These are phyloP conservation scores for Spizellomyces sp. DNA, from an alignment of 192 early-diverging fungal species.

Conservation along the genomic window DNA sequence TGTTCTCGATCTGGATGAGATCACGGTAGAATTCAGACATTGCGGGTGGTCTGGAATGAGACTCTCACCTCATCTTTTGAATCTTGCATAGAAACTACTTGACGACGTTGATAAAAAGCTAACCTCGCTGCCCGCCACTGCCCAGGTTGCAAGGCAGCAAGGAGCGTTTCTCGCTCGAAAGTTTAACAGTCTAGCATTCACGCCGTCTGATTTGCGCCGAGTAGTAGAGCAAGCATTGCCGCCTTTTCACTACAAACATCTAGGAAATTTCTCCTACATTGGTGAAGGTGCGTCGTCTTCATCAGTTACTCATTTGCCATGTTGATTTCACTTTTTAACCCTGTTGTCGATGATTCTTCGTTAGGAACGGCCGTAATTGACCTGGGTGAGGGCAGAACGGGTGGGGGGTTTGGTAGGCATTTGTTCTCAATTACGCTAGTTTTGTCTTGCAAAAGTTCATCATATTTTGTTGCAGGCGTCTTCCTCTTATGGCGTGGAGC, in stretches of 20 bases:
- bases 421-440: background rate
- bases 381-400: constrained; percentile 21
- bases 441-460: background rate
- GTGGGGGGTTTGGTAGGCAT: constrained; percentile 15
- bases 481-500: constrained; percentile 46
- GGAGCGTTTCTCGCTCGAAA: constrained; percentile 40
- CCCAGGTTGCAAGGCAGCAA: constrained; percentile 46
- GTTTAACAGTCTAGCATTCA: constrained; percentile 27
- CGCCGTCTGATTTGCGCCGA: background rate
- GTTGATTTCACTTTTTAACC: no score
- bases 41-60: background rate
- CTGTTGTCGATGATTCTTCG: no score
- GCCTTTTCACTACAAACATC: constrained; percentile 41
- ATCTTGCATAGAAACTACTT: constrained; percentile 10
- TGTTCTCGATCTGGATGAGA: constrained; percentile 24
- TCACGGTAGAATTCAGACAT: constrained; percentile 8
- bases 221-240: constrained; percentile 8
- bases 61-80: background rate
- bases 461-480: background rate
- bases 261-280: constrained; percentile 46
- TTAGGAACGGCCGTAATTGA: constrained; percentile 34
- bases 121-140: constrained; percentile 47
- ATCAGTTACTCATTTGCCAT: background rate
- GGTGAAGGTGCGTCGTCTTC: constrained; percentile 26
- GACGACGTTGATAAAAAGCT: constrained; percentile 38